Evolutionary conservation across 805 yeast genomes (phyloP).

Genomic region (Metschnikowia gelsemii): DNA sequence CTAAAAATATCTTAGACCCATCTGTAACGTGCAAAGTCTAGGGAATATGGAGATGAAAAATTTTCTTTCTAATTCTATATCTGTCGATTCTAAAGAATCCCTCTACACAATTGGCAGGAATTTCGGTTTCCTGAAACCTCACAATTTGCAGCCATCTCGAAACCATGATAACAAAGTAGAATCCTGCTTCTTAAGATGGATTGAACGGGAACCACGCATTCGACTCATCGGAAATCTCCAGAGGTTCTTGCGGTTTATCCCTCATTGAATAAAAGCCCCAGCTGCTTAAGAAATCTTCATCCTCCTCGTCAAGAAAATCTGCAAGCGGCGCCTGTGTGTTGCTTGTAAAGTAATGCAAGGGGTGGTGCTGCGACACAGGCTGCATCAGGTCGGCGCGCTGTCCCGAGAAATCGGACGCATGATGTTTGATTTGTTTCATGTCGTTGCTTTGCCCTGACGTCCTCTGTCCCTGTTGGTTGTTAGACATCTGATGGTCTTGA

Average conservation of each 20-base stretch:
- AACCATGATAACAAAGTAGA: background rate
- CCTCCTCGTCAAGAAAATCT: slow-evolving; percentile 29
- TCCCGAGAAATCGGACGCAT: too few species aligned
- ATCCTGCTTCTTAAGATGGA: slow-evolving; percentile 31
- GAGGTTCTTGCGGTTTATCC: slow-evolving; percentile 22
- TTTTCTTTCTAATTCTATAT: too few species aligned
- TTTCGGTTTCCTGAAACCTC: too few species aligned
- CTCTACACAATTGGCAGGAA: background rate
- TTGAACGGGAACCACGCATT: slow-evolving; percentile 37
- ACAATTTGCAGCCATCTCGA: too few species aligned
- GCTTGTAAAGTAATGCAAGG: slow-evolving; percentile 37
- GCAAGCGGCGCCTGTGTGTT: slow-evolving; percentile 21
- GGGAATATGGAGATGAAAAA: too few species aligned
- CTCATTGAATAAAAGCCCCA: slow-evolving; percentile 39
- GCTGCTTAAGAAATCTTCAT: slow-evolving; percentile 35
- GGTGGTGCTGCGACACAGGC: slow-evolving; percentile 58
- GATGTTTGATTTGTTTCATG: background rate
- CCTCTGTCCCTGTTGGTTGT: too few species aligned
- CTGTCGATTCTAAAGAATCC: too few species aligned
- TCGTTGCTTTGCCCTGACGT: background rate
- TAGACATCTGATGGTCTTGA: too few species aligned
- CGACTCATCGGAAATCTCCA: slow-evolving; percentile 13
- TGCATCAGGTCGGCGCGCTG: slow-evolving; percentile 10
- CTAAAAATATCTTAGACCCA: too few species aligned
- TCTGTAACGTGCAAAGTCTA: too few species aligned